These are phyloP conservation scores for Termitomyces sp. DNA, from an alignment of 768 basidiomycete species.

Conservation along the genomic window DNA sequence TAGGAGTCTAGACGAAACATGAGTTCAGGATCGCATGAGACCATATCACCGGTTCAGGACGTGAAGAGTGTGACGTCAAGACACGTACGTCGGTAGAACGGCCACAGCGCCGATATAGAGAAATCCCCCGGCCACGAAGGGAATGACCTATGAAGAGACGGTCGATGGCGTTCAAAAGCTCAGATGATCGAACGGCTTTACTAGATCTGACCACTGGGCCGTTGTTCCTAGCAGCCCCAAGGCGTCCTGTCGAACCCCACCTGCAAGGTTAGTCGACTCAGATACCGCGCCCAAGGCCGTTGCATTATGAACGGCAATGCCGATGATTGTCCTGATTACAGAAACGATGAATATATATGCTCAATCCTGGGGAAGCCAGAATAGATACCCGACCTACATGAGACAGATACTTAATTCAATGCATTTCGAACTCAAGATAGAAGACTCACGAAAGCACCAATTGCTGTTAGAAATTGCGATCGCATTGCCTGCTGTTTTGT, in stretches of 20 bases:
- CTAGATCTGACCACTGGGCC: slow-evolving; percentile 71
- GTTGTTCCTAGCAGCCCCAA: slow-evolving; percentile 82
- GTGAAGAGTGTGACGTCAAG: slow-evolving; percentile 12
- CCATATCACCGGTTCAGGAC: background rate
- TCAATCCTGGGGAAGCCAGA: background rate
- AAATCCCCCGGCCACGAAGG: slow-evolving; percentile 88
- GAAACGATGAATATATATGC: background rate
- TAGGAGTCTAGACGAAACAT: slow-evolving; percentile 43
- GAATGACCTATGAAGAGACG: slow-evolving; percentile 57
- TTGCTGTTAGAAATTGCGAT: slow-evolving; percentile 86
- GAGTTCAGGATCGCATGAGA: slow-evolving; percentile 1
- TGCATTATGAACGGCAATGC: slow-evolving; percentile 77
- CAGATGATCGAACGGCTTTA: slow-evolving; percentile 30
- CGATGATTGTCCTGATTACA: slow-evolving; percentile 69
- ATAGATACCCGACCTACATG: slow-evolving; percentile 35
- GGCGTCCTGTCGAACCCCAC: slow-evolving; percentile 71
- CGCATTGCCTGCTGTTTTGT: slow-evolving; percentile 91
- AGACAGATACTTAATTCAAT: slow-evolving; percentile 12
- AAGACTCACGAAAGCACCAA: slow-evolving; percentile 82
- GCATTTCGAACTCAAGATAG: slow-evolving; percentile 15
- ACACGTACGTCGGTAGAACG: slow-evolving; percentile 77
- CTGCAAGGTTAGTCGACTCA: slow-evolving; percentile 56
- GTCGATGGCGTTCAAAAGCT: slow-evolving; percentile 1
- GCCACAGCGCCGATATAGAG: slow-evolving; percentile 92
- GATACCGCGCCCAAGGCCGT: slow-evolving; percentile 43